Evolutionary conservation across 2,329 filamentous ascomycete genomes (phyloP), one percentile per base, ranked within the genome.

Genomic region (Helotiales sp.): DNA sequence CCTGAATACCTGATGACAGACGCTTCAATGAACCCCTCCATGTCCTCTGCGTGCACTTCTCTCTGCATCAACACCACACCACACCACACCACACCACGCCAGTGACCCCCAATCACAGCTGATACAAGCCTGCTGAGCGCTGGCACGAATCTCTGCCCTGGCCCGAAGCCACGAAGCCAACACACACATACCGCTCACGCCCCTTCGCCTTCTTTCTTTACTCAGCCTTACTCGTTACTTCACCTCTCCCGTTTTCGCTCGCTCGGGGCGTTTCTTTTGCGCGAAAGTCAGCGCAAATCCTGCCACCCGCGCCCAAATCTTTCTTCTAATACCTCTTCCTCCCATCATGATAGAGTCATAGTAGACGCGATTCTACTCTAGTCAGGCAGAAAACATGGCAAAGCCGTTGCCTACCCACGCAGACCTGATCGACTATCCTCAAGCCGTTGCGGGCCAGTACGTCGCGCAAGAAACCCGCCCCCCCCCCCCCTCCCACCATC

Each of bases 381-480:
- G 66, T 69, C 59, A 72, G 66, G 68, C 59, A 47, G 32, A 58
- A 63, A 77, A 72, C 52, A 82, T 82, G 79, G 70, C 78, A 13
- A 79, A 76, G 70, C 74, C 78, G 50, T 79, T 89, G 47, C 75
- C 75, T 6, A 68, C 67, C 17, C 72, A 65, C 63, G 82, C 86
- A 64, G 87, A 89, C 66, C 83, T 94, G 54, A 83, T 88, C 72
- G 85, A 89, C 63, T 96, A 91, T 80, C 87, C 88, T 74, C 85
- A 93, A 76, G 92, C 91, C 60, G 93, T 93, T 69, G 93, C 93
- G 70, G 93, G 93, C 80, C 93, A 96, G 92, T 94, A 84, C 85
- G 91, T 86, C 61, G 55, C 65, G 45, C 61, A 52, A 61, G 22
- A 49, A 22, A 37, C 61, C 52, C 22, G 45, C 28, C 62, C 34